Percentiles rank a stretch among this genome's conserved stretches.
Conservation (phyloP, 164 flowering plant genomes). For the Echeveria elegans region DNA sequence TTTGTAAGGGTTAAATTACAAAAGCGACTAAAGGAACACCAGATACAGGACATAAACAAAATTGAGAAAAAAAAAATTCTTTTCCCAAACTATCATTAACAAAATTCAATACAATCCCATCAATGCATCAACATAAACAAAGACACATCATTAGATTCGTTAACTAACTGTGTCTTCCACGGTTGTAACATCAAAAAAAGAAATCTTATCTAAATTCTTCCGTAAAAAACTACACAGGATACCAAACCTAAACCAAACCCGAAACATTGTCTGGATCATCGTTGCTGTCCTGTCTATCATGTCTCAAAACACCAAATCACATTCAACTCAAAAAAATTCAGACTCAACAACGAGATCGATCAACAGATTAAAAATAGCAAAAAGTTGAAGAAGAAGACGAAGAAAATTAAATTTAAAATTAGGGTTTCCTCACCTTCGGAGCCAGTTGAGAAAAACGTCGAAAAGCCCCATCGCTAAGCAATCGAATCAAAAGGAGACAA, state of each 20-base stretch:
- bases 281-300: background rate
- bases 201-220: background rate
- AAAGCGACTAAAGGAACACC: background rate
- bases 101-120: background rate
- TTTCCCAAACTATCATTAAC: background rate
- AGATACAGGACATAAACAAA: background rate
- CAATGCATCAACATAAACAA: background rate
- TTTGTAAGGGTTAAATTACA: background rate
- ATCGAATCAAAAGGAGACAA: background rate
- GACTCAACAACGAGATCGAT: background rate
- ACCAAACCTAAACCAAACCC: too few species aligned
- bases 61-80: background rate
- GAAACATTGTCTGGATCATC: background rate
- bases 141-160: too few species aligned
- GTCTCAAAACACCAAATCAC: background rate
- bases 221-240: background rate
- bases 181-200: background rate
- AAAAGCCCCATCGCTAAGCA: constrained; percentile 37
- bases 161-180: too few species aligned
- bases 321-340: background rate
- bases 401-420: background rate
- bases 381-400: too few species aligned
- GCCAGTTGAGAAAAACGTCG: too few species aligned
- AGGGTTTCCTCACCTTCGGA: constrained; percentile 34
- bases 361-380: background rate